A percentile compares a stretch with the other conserved stretches of the same genome.
Conservation (phyloP, 208 protist genomes). For the Acanthamoeba healyi region DNA sequence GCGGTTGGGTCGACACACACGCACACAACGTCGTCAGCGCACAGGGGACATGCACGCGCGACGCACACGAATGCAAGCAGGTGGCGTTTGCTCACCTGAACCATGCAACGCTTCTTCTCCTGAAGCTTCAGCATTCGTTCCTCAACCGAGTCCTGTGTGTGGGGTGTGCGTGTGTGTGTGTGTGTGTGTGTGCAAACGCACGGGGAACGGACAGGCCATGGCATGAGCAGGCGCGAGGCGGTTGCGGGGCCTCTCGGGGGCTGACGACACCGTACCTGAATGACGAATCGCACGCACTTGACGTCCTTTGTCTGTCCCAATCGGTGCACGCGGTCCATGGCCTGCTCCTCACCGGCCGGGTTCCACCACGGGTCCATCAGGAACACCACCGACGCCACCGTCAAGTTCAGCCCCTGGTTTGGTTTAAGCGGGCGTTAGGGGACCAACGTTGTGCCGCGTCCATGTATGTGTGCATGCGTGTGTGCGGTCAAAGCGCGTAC, state of each 20-base stretch:
- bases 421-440: not conserved
- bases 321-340: constrained; percentile 85
- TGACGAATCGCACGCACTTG: constrained; percentile 79
- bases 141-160: constrained; percentile 77
- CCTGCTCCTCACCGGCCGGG: constrained; percentile 83
- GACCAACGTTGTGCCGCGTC: not conserved
- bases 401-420: constrained; percentile 86
- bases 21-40: not conserved
- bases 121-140: constrained; percentile 85
- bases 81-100: constrained; percentile 8
- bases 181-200: not conserved
- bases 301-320: constrained; percentile 84
- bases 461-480: not conserved
- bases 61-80: not conserved
- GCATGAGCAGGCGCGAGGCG: not conserved
- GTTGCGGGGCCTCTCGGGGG: too few species aligned
- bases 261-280: constrained; percentile 75
- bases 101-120: constrained; percentile 47
- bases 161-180: not conserved
- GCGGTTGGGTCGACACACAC: not conserved
- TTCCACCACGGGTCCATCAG: constrained; percentile 87
- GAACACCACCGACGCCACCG: constrained; percentile 82
- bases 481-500: too few species aligned
- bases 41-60: too few species aligned
- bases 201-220: not conserved